Evolutionary conservation across 139 green algal species (phyloP), one percentile per base, ranked within the genome.

Genomic region (Asterochloris erici): DNA sequence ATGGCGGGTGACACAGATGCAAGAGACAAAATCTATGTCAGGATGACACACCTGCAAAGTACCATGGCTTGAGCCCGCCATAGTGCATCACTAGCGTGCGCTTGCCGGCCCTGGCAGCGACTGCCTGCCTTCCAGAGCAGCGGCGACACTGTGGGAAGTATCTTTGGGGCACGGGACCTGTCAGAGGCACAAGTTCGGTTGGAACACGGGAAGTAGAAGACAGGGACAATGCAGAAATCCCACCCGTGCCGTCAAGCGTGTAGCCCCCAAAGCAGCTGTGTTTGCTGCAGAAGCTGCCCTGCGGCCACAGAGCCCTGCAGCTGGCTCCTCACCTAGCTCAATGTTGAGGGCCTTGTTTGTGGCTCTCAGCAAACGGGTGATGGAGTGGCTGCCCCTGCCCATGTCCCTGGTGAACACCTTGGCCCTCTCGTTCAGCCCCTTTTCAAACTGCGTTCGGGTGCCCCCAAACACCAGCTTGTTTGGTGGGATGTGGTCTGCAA

Each of bases 401-500:
- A 81, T 23, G 21, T 38, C 64, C 23, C 63, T 14, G 17, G 10
- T 73, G 16, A 62, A 62, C 61, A 66, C 66, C 77, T 38, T 60
- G 54, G 23, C 73, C 63, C 79, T 74, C 68, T 19, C 77, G 21
- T 61, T 70, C 68, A 71, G 68, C 19, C 81, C 6, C 13, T 27
- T 26, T 38, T 69, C 77, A 24, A 28, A 78, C n/a, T 60, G 21
- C 28, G 62, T 62, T 24, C 69, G 62, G 63, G 28, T 81, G 77
- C 77, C 63, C 23, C 74, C 78, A 19, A 81, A 76, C 14, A 91
- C 81, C 23, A 90, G 74, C 83, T 95, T 93, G 87, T 96, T 96
- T 47, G 93, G 93, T 14, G 93, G 93, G 86, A 97, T 97, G 85
- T 97, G 93, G 76, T 97, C 93, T 13, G 89, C 93, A 61, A 97